Evolutionary conservation across 371 early-diverging fungal genomes (phyloP), one percentile per base, ranked within the genome.

Genomic region (Lichtheimia ornata): DNA sequence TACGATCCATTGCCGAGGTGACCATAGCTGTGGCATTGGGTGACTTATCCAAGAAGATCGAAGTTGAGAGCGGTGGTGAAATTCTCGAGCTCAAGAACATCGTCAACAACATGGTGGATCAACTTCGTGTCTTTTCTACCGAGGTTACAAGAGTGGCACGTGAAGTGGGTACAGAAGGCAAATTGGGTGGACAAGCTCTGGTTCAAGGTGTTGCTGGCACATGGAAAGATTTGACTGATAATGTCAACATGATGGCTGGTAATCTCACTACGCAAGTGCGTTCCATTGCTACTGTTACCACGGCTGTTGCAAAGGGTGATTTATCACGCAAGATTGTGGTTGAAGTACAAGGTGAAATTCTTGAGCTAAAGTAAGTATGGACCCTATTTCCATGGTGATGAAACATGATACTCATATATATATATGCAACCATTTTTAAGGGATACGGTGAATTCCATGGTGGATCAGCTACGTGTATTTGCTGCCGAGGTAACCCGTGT

Each of bases 401-500:
- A 4, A 17, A 44, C 17, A 44, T n/a, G 45, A 2, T 4, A 55
- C 82, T 87, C 83, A 78, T 22, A 1, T 25, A 70, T 22, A 22
- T 63, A 2, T n/a, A n/a, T n/a, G n/a, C n/a, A 80, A 25, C 86
- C 85, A 67, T 49, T 4, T 17, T 52, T 6, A 2, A 52, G 27
- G 52, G 52, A 52, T 22, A 52, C 27, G 3, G 52, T 52, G 3
- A 52, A 69, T 14, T 52, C 65, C 22, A 76, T 30, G 79, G 71
- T 63, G 50, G 63, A 60, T 58, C 69, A 69, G 28, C 45, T 67
- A 20, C 83, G 66, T 27, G 66, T 64, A 7, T 72, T 79, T 56
- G 70, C 76, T 2, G 45, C 69, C 3, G 84, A 84, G 66, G 86
- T 88, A 2, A 84, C 81, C 17, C 72, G 87, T 18, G 87, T 87